These are phyloP conservation scores for Arthrobotrys pseudoclavata DNA, from an alignment of 2,329 filamentous ascomycete species.

Conservation along the genomic window DNA sequence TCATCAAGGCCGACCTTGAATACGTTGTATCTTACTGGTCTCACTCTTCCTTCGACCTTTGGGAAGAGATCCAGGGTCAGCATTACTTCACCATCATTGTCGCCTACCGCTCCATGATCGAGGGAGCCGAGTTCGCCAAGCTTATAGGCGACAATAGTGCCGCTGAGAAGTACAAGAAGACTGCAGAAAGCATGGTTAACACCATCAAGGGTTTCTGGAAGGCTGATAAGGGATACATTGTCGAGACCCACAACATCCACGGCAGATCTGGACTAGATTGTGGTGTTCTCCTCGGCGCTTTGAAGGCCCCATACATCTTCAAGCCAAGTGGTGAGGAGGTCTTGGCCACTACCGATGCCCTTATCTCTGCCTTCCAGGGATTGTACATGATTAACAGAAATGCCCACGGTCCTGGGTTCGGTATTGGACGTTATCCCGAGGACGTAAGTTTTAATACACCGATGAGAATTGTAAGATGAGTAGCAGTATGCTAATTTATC, in stretches of 20 bases:
- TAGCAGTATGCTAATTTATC: slow-evolving; percentile 13
- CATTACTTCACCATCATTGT: slow-evolving; percentile 83
- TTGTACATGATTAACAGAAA: slow-evolving; percentile 79
- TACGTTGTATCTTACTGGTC: slow-evolving; percentile 68
- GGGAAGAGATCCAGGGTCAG: slow-evolving; percentile 68
- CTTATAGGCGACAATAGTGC: slow-evolving; percentile 74
- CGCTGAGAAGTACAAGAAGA: slow-evolving; percentile 70
- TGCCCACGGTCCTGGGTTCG: slow-evolving; percentile 71
- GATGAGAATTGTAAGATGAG: slow-evolving; percentile 62
- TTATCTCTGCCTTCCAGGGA: slow-evolving; percentile 80
- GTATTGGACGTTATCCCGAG: slow-evolving; percentile 78
- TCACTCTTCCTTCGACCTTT: slow-evolving; percentile 67
- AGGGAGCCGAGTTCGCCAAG: slow-evolving; percentile 76
- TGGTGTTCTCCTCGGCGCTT: slow-evolving; percentile 77
- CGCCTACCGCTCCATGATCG: slow-evolving; percentile 75
- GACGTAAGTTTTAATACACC: slow-evolving; percentile 76
- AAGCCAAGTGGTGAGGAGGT: slow-evolving; percentile 80
- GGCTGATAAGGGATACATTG: slow-evolving; percentile 72
- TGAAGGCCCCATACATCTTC: slow-evolving; percentile 80
- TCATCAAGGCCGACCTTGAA: slow-evolving; percentile 68
- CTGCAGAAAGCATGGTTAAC: slow-evolving; percentile 78
- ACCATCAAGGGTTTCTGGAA: slow-evolving; percentile 83
- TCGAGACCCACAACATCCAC: slow-evolving; percentile 77
- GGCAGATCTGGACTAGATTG: slow-evolving; percentile 78
- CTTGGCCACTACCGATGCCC: slow-evolving; percentile 81